These are phyloP conservation scores for Stromatinia cepivora DNA, from an alignment of 2,329 filamentous ascomycete genomes.

Conservation along the genomic window DNA sequence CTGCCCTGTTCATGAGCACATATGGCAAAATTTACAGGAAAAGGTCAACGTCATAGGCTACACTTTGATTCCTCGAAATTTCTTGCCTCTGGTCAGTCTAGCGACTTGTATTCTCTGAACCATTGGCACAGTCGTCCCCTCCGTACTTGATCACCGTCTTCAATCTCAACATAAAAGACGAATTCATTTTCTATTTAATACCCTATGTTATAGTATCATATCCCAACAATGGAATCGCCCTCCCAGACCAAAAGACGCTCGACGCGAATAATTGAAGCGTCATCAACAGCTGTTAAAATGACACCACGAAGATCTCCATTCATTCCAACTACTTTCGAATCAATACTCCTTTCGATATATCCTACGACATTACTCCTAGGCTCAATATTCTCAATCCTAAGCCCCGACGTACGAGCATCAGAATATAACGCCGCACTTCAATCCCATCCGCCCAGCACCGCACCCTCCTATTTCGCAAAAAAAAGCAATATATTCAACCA, in stretches of 20 bases:
- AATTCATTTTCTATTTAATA: neutral
- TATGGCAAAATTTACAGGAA: conserved; percentile 9
- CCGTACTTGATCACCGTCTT: too few relatives aligned
- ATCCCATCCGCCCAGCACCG: conserved; percentile 59
- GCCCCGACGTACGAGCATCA: conserved; percentile 65
- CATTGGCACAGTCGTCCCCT: too few relatives aligned
- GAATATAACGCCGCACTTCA: conserved; percentile 64
- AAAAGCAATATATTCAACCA: conserved; percentile 93
- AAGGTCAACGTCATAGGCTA: conserved; percentile 22
- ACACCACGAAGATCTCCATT: conserved; percentile 50
- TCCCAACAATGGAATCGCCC: conserved; percentile 35
- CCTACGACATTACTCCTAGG: conserved; percentile 78
- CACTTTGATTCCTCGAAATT: conserved; percentile 6
- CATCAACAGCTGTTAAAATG: conserved; percentile 28
- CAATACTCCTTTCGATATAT: conserved; percentile 66
- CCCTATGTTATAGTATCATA: conserved; percentile 33
- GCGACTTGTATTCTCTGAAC: conserved; percentile 1
- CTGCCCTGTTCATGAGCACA: conserved; percentile 9
- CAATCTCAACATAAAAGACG: neutral
- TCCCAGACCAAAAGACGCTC: conserved; percentile 37
- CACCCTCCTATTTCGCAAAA: conserved; percentile 86
- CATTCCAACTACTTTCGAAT: conserved; percentile 69
- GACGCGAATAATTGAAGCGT: conserved; percentile 28
- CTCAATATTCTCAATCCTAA: conserved; percentile 75
- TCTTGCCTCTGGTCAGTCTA: conserved; percentile 15